Evolutionary conservation across 2,329 filamentous ascomycete species (phyloP).

Genomic region (Pseudogymnoascus verrucosus): DNA sequence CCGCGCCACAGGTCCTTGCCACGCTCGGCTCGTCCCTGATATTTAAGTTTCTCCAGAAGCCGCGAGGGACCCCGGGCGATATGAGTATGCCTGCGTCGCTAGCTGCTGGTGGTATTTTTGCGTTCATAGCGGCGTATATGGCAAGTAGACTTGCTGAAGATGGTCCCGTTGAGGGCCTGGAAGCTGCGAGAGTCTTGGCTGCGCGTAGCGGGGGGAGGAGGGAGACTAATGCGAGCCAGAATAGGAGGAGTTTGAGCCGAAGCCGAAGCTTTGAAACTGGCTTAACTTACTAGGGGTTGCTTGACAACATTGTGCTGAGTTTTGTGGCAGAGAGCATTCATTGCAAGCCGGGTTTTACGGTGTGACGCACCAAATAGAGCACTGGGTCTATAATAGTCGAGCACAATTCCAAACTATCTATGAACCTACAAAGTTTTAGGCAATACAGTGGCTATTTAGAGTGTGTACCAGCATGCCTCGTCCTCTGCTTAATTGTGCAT

Average conservation of each 20-base stretch:
- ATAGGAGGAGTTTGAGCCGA: slow-evolving; percentile 8
- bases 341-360: neutral
- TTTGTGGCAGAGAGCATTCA: neutral
- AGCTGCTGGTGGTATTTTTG: slow-evolving; percentile 72
- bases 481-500: neutral
- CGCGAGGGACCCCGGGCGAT: slow-evolving; percentile 74
- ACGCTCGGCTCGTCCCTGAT: slow-evolving; percentile 77
- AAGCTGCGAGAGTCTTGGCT: neutral
- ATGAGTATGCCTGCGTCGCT: slow-evolving; percentile 81
- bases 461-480: too few relatives aligned
- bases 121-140: slow-evolving; percentile 67
- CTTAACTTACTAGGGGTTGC: neutral
- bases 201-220: neutral
- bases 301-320: neutral
- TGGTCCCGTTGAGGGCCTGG: neutral
- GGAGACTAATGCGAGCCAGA: neutral
- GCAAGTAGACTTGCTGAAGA: slow-evolving; percentile 28
- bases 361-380: neutral
- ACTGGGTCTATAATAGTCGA: neutral
- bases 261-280: slow-evolving; percentile 6
- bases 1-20: slow-evolving; percentile 83
- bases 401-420: neutral
- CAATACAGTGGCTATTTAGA: neutral
- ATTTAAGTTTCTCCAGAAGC: slow-evolving; percentile 81
- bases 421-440: neutral